Evolutionary conservation across 208 protist genomes (phyloP), one percentile per base, ranked within the genome.

Genomic region (Crithidia brevicula): DNA sequence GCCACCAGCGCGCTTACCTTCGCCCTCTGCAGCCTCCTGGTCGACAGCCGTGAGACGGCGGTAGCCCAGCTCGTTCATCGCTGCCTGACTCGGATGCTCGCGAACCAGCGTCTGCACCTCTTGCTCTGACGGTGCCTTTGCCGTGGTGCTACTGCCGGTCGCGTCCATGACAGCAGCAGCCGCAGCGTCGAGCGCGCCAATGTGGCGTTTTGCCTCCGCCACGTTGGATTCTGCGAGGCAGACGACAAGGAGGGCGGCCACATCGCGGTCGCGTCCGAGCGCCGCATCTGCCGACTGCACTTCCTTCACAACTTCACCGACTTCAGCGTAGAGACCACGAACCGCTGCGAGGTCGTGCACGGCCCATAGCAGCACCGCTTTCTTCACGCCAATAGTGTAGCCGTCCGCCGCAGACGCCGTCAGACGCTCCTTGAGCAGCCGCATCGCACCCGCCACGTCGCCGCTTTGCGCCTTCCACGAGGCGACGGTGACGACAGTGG

Each of bases 41-140:
- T 59, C 65, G 22, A 28, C 46, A 16, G 59, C 57, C 31, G 68
- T 83, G n/a, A 60, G 43, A 27, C 89, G 89, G 10, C 65, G 79
- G 66, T 90, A 95, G 34, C 86, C 86, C 11, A 91, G 68, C 27
- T 79, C 47, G 63, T 86, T 84, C 72, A 95, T 75, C 16, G 69
- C 72, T 4, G 77, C 72, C n/a, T 66, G 54, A 6, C 77, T 79
- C 11, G 86, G 86, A 18, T 79, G 63, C 40, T 81, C 71, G 11
- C 67, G 62, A 53, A 80, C 68, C 4, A 87, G 45, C 40, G 74
- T 47, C 15, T 74, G 71, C 27, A 92, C 64, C 38, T 74, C 45
- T n/a, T 59, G 51, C 36, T 76, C 68, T n/a, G 76, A 80, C 15
- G 75, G 38, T 23, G 62, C 65, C 51, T 43, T 15, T 2, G 25